phyloP scores from a whole-genome alignment of 306 rosid species.

The Corylus heterophylla region DNA sequence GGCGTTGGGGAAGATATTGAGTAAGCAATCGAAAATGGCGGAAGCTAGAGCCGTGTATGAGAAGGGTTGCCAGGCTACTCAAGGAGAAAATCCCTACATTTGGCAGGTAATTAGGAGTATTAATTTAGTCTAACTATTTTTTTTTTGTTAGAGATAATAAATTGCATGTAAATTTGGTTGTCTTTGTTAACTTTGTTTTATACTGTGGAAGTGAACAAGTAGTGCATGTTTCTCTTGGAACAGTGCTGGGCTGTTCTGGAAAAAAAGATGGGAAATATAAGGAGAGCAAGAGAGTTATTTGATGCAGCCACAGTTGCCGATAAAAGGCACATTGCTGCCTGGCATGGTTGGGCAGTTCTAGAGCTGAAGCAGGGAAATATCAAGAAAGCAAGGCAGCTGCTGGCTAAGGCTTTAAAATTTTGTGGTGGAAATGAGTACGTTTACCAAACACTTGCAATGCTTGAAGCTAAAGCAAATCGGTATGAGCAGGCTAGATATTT shows the following conservation, averaged over 20 bases:
- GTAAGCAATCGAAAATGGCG: slow-evolving; percentile 65
- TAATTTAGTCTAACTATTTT: no score
- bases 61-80: slow-evolving; percentile 94
- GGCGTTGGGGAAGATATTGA: slow-evolving; percentile 68
- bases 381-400: slow-evolving; percentile 76
- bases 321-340: slow-evolving; percentile 92
- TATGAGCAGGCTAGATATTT: slow-evolving; percentile 82
- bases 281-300: slow-evolving; percentile 81
- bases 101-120: slow-evolving; percentile 66
- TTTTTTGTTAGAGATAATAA: not conserved
- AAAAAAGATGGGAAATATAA: slow-evolving; percentile 69
- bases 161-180: not conserved
- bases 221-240: slow-evolving; percentile 24
- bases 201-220: slow-evolving; percentile 29
- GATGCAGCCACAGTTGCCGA: slow-evolving; percentile 96
- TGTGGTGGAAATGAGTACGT: slow-evolving; percentile 90
- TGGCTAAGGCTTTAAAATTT: slow-evolving; percentile 73
- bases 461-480: slow-evolving; percentile 82
- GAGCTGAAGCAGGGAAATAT: slow-evolving; percentile 89
- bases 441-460: slow-evolving; percentile 88
- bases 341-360: slow-evolving; percentile 99
- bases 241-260: slow-evolving; percentile 99
- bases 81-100: slow-evolving; percentile 87
- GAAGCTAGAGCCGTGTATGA: slow-evolving; percentile 89
- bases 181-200: not conserved